A percentile compares a stretch with the other conserved stretches of the same genome.
Conservation (phyloP, 2,329 filamentous ascomycete species). For the Mollisiaceae sp. region DNA sequence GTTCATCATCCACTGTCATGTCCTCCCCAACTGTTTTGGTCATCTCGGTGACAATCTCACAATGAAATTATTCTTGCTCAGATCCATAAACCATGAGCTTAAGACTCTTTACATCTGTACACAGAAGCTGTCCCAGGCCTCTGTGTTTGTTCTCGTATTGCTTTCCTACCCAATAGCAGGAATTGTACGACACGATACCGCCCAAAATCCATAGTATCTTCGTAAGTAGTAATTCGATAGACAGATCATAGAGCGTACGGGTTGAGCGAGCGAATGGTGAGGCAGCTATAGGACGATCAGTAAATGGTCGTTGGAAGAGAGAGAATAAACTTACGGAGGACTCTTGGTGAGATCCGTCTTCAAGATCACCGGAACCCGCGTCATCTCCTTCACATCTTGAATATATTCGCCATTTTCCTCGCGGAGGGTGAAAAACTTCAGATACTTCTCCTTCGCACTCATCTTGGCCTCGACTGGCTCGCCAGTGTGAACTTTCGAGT, state of each 20-base stretch:
- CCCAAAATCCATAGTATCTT: slow-evolving; percentile 15
- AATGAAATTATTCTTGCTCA: slow-evolving; percentile 24
- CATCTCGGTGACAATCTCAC: slow-evolving; percentile 30
- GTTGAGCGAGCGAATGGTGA: slow-evolving; percentile 84
- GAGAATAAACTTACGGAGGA: slow-evolving; percentile 80
- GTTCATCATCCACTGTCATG: slow-evolving; percentile 17
- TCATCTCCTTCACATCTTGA: slow-evolving; percentile 98
- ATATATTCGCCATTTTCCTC: slow-evolving; percentile 96
- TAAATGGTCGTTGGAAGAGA: neutral
- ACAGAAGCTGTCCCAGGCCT: slow-evolving; percentile 16
- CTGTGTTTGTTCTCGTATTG: slow-evolving; percentile 15
- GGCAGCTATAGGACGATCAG: slow-evolving; percentile 64
- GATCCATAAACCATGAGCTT: slow-evolving; percentile 1
- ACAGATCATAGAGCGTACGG: slow-evolving; percentile 62
- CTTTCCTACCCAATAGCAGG: slow-evolving; percentile 4
- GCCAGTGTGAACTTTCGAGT: slow-evolving; percentile 82
- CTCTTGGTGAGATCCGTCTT: slow-evolving; percentile 99
- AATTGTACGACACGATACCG: slow-evolving; percentile 2
- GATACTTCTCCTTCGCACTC: slow-evolving; percentile 94
- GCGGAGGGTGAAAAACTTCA: slow-evolving; percentile 85
- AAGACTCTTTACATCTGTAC: slow-evolving; percentile 18
- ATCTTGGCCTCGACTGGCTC: slow-evolving; percentile 80
- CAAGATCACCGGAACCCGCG: slow-evolving; percentile 92
- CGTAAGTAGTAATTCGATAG: slow-evolving; percentile 4
- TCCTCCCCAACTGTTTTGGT: slow-evolving; percentile 15